phyloP scores from a whole-genome alignment of 192 early-diverging fungal species.

The Rhizoclosmatium sp. region DNA sequence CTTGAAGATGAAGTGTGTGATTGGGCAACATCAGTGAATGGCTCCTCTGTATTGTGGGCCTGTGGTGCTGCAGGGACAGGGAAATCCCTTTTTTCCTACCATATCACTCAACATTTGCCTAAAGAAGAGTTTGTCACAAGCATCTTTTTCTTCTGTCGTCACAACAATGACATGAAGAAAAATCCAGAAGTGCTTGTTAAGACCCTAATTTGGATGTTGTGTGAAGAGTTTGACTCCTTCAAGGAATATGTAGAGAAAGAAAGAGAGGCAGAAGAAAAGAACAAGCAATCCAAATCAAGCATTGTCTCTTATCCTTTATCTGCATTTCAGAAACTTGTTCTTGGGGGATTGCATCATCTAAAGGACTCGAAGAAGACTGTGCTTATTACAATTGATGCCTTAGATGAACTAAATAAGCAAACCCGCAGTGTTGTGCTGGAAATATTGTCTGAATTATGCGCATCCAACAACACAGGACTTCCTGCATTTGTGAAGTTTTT shows the following conservation, averaged over 20 bases:
- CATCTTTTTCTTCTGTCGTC: slow-evolving; percentile 36
- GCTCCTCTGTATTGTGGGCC: slow-evolving; percentile 15
- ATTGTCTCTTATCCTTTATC: background rate
- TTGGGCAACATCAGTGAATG: background rate
- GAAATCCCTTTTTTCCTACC: slow-evolving; percentile 32
- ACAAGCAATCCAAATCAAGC: background rate
- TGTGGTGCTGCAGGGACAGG: slow-evolving; percentile 31
- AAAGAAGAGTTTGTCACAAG: slow-evolving; percentile 22
- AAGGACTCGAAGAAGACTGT: background rate
- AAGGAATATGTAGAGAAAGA: background rate
- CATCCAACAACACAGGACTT: too few relatives aligned
- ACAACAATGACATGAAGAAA: slow-evolving; percentile 30
- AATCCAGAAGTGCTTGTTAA: slow-evolving; percentile 7
- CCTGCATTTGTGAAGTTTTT: slow-evolving; percentile 32
- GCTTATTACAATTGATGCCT: slow-evolving; percentile 36
- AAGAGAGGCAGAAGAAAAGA: slow-evolving; percentile 1
- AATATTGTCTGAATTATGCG: background rate
- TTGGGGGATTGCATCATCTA: slow-evolving; percentile 6
- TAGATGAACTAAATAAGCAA: slow-evolving; percentile 25
- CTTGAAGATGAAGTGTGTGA: background rate
- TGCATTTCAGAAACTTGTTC: background rate
- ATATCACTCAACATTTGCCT: background rate
- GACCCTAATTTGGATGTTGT: slow-evolving; percentile 23
- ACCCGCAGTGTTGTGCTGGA: background rate
- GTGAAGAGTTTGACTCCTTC: background rate